Evolutionary conservation across 306 rosid species (phyloP), one percentile per base, ranked within the genome.

Genomic region (Cucurbita argyrosperma): DNA sequence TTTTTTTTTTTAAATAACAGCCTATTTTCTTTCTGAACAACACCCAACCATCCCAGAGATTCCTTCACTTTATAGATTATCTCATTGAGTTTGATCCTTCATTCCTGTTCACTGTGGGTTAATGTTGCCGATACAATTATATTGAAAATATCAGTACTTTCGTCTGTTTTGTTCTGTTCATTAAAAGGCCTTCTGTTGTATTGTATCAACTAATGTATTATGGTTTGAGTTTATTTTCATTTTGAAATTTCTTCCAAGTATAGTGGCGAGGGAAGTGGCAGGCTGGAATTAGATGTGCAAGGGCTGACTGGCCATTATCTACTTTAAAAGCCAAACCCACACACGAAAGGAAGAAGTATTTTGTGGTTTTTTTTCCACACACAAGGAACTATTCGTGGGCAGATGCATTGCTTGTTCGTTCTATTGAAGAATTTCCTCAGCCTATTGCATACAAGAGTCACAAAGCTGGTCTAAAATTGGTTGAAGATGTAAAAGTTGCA

Each of bases 251-350:
- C 62, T 53, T 65, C 82, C 83, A 82, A 83, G 76, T 78, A 64
- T 71, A 95, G 99, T 88, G 99, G 96, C 88, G 99, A 80, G 99
- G 99, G 75, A 95, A 88, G 85, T 91, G 99, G 99, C 91, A 89
- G 84, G 92, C 96, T 61, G 97, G 99, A 77, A 89, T 95, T 78
- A 85, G 96, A 82, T 95, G 99, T 74, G 86, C 91, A 26, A 87
- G 92, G 83, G 97, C 96, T 65, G 99, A 95, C 82, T 91, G 97
- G 96, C 99, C 99, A 0, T 83, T 95, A 78, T 85, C 97, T 43
- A 89, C 96, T 81, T 80, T 95, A 85, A 95, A 76, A 88, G 99
- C 99, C 78, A 95, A 95, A 75, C 99, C 99, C 8, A 91, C 96
- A 19, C 99, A 95, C 78, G 95, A 79, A 75, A 84, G 97, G 83